Evolutionary conservation across 1,139 yeast genomes (phyloP), one percentile per base, ranked within the genome.

Genomic region (Taphrina sp.): DNA sequence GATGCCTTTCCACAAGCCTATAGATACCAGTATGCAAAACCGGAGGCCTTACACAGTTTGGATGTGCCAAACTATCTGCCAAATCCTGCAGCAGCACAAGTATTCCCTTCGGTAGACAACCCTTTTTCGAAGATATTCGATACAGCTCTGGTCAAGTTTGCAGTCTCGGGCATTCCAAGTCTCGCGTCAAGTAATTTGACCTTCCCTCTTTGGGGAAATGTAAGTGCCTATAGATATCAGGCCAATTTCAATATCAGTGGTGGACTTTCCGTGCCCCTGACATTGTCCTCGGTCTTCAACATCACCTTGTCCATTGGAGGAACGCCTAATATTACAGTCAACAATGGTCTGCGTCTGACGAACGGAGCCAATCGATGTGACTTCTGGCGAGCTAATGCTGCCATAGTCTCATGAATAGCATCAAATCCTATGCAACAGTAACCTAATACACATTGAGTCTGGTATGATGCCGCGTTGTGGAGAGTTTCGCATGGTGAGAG

Each of bases 11-110:
- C 36, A 4, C 17, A 14, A 24, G 31, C 36, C 7, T 28, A 28
- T 5, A 23, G 36, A 4, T 42, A 42, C n/a, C 22, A 16, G 36
- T 42, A 42, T 24, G 36, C 46, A 12, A 17, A 22, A 8, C 29
- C 17, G 7, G 10, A 22, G 5, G 26, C 43, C 2, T 5, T 8
- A 10, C 43, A 38, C 29, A 29, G 17, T 4, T 5, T 38, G 4
- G 43, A 38, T n/a, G 3, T 38, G 29, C 43, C 28, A 4, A 19
- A 20, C 4, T 38, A 38, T n/a, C 29, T 38, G 12, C 43, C 43
- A 3, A 26, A 12, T 12, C n/a, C n/a, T n/a, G n/a, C n/a, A n/a
- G 31, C 31, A 26, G 12, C 31, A 26, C 10, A 26, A 12, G 7
- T 12, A 7, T 12, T 26, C 12, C 31, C 31, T 12, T 26, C 12